These are phyloP conservation scores for Solanum pimpinellifolium DNA, from an alignment of 257 asterid species.

Conservation along the genomic window DNA sequence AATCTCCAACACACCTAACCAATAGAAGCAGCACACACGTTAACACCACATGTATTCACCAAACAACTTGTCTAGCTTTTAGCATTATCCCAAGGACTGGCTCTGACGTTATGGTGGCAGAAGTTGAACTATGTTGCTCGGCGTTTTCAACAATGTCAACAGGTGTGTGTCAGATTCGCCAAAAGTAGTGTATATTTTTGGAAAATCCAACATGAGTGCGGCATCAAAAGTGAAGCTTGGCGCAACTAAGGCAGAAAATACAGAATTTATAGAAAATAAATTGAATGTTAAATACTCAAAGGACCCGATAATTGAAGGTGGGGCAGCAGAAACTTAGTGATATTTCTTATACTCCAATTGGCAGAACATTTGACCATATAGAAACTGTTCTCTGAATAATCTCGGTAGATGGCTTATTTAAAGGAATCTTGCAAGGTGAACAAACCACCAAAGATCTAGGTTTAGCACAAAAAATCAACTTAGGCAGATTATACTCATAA, in stretches of 20 bases:
- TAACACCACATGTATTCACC: constrained; percentile 35
- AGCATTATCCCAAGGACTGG: neutral
- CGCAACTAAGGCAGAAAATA: neutral
- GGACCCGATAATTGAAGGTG: neutral
- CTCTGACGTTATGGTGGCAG: neutral
- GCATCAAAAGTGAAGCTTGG: too few relatives aligned
- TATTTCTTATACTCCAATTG: neutral
- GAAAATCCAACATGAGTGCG: too few relatives aligned
- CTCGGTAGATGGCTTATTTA: neutral
- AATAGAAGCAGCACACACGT: constrained; percentile 41
- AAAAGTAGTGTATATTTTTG: too few relatives aligned
- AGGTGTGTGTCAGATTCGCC: too few relatives aligned
- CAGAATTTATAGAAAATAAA: neutral
- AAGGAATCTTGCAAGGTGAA: neutral
- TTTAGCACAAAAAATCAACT: neutral
- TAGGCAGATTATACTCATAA: neutral
- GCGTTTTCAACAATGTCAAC: too few relatives aligned
- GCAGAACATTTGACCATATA: neutral
- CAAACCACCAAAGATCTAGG: neutral
- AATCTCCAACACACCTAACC: constrained; percentile 38
- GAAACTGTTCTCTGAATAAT: neutral
- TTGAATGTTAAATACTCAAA: neutral
- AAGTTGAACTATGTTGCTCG: too few relatives aligned
- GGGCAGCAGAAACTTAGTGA: neutral
- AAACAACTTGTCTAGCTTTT: constrained; percentile 27